Evolutionary conservation across 257 asterid genomes (phyloP), one percentile per base, ranked within the genome.

Genomic region (Penstemon newberryi): DNA sequence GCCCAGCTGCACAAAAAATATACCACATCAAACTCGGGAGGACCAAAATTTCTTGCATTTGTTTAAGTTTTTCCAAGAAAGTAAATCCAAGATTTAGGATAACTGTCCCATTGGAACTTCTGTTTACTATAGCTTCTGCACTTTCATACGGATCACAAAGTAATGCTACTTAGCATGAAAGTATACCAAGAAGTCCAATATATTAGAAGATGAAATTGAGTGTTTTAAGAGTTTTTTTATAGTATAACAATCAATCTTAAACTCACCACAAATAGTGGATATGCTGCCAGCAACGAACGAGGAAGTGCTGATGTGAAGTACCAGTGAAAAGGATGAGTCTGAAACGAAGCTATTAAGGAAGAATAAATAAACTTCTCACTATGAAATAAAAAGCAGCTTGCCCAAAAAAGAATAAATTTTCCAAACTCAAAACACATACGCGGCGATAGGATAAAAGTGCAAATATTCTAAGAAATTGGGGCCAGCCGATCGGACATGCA

Each of bases 231-330:
- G 13, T 54, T 10, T 18, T 57, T 15, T 15, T 36, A 19, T 25
- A 44, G 25, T 13, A 47, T 56, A 40, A 46, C 11, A 54, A 55
- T 60, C 69, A 46, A 55, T 39, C 52, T 37, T 56, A 49, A 10
- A 81, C 95, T 88, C 83, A 94, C 99, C 95, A 87, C 60, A 78
- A 87, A 89, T 65, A 94, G 91, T 0, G 96, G 99, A 84, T 87
- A 94, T 53, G 96, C 89, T 67, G 82, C 87, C 77, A 94, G 82
- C 80, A 94, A 81, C 4, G 97, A 85, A 67, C 99, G 96, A 36
- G 99, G 99, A 57, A 94, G 96, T 54, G 99, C 99, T 63, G 99
- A 94, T 59, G 96, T 87, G 85, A 91, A 94, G 79, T 94, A 94
- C 99, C 99, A 94, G 78, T 89, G 89, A 69, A 87, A 87, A 63